A percentile compares a stretch with the other conserved stretches of the same genome.
Conservation (phyloP, 1,139 yeast species). For the Hanseniaspora sp. region DNA sequence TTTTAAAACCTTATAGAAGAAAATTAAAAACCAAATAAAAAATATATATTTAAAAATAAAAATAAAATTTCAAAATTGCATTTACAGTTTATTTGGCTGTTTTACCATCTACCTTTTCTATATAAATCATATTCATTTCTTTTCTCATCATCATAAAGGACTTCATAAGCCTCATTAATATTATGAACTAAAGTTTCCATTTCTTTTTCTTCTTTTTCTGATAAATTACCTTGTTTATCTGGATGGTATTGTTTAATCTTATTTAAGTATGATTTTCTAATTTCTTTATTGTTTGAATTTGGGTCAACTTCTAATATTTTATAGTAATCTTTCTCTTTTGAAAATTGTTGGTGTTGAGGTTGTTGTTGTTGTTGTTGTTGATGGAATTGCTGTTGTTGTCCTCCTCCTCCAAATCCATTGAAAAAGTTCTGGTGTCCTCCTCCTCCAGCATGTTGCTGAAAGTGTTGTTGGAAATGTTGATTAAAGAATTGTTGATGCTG, state of each 20-base stretch:
- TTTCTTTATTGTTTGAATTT: constrained; percentile 60
- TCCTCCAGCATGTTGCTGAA: no score
- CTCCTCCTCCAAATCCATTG: constrained; percentile 27
- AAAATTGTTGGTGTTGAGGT: constrained; percentile 25
- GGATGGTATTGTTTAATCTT: constrained; percentile 81
- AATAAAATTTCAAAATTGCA: no score
- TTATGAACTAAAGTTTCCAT: constrained; percentile 81
- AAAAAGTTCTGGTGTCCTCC: constrained; percentile 41
- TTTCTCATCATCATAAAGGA: constrained; percentile 55
- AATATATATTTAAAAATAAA: no score
- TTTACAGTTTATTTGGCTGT: no score
- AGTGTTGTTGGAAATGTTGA: constrained; percentile 38
- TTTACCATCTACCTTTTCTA: constrained; percentile 15
- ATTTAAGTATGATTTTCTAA: constrained; percentile 70
- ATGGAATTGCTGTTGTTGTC: constrained; percentile 40
- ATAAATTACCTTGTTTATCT: constrained; percentile 59
- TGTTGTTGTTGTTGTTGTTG: constrained; percentile 35
- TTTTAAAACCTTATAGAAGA: neutral
- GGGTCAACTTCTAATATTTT: constrained; percentile 58
- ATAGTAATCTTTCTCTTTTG: constrained; percentile 61
- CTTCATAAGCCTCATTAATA: constrained; percentile 87
- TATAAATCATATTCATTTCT: constrained; percentile 54
- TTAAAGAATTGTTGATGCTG: constrained; percentile 25
- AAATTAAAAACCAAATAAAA: no score
- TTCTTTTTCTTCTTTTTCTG: constrained; percentile 57